A percentile compares a stretch with the other conserved stretches of the same genome.
phyloP scores from a whole-genome alignment of 805 yeast species.

The Saccharomyces kudriavzevii region DNA sequence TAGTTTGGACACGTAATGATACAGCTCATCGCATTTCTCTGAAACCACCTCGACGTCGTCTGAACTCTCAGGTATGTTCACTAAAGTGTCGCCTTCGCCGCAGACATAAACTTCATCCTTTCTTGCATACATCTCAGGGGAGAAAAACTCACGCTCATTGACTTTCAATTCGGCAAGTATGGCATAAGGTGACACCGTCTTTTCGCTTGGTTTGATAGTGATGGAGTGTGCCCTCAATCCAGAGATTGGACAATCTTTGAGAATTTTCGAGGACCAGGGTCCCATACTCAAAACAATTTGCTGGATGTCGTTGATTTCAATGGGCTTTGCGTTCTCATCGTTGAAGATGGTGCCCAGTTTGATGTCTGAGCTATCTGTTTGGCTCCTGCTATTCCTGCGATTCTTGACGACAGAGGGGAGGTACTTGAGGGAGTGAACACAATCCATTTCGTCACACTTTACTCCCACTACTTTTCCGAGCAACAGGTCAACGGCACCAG shows the following conservation, averaged over 20 bases:
- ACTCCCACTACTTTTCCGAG: conserved; percentile 77
- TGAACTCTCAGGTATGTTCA: conserved; percentile 86
- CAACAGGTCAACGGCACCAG: conserved; percentile 75
- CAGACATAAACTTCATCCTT: conserved; percentile 94
- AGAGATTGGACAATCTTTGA: conserved; percentile 89
- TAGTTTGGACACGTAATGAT: conserved; percentile 68
- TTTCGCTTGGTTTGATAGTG: conserved; percentile 69
- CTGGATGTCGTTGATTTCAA: conserved; percentile 50
- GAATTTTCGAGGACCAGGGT: conserved; percentile 90
- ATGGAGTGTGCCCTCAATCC: conserved; percentile 94
- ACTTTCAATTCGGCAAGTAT: conserved; percentile 83
- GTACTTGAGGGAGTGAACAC: conserved; percentile 67
- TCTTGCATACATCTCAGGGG: conserved; percentile 93
- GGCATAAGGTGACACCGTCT: conserved; percentile 83
- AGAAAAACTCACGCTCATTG: conserved; percentile 58
- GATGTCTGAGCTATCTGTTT: background rate
- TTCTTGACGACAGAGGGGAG: conserved; percentile 28
- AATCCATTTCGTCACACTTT: conserved; percentile 51
- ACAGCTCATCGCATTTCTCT: conserved; percentile 81
- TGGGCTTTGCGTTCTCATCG: conserved; percentile 24
- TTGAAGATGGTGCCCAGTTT: background rate
- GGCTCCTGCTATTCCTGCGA: background rate
- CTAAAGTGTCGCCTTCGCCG: conserved; percentile 92
- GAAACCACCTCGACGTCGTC: conserved; percentile 86
- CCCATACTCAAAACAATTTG: conserved; percentile 83